A percentile compares a stretch with the other conserved stretches of the same genome.
These are phyloP conservation scores for Penicillium hordei DNA, from an alignment of 2,329 filamentous ascomycete genomes.

Conservation along the genomic window DNA sequence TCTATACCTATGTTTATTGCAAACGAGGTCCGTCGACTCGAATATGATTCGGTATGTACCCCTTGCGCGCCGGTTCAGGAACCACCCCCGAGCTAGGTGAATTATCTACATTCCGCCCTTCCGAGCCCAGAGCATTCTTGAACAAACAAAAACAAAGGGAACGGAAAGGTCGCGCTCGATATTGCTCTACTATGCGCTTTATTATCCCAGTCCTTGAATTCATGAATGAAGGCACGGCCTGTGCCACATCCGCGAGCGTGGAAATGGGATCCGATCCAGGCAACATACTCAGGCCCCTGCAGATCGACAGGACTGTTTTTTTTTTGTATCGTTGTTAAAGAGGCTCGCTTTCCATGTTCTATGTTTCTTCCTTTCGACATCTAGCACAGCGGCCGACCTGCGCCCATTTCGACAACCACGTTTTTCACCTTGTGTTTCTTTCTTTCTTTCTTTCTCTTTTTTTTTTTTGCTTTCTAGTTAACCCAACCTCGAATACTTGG, in stretches of 20 bases:
- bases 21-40: not conserved
- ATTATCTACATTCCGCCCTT: conserved; percentile 16
- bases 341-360: conserved; percentile 7
- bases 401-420: conserved; percentile 17
- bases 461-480: conserved; percentile 7
- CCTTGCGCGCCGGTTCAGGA: conserved; percentile 16
- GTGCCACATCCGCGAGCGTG: conserved; percentile 8
- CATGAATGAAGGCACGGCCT: conserved; percentile 15
- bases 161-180: not conserved
- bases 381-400: conserved; percentile 16
- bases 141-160: not conserved
- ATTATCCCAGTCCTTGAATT: not conserved
- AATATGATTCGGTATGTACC: conserved; percentile 13
- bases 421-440: too few relatives aligned
- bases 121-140: conserved; percentile 16
- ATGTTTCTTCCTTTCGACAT: too few relatives aligned
- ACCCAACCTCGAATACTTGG: conserved; percentile 10
- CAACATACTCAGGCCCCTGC: conserved; percentile 21
- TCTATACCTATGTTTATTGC: not conserved
- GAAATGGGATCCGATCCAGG: not conserved
- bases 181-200: not conserved
- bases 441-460: not conserved
- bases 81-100: not conserved
- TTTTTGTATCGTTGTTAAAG: conserved; percentile 15
- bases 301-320: conserved; percentile 12